phyloP scores from a whole-genome alignment of 495 filamentous ascomycete species.

The Astrocystis sublimbata region DNA sequence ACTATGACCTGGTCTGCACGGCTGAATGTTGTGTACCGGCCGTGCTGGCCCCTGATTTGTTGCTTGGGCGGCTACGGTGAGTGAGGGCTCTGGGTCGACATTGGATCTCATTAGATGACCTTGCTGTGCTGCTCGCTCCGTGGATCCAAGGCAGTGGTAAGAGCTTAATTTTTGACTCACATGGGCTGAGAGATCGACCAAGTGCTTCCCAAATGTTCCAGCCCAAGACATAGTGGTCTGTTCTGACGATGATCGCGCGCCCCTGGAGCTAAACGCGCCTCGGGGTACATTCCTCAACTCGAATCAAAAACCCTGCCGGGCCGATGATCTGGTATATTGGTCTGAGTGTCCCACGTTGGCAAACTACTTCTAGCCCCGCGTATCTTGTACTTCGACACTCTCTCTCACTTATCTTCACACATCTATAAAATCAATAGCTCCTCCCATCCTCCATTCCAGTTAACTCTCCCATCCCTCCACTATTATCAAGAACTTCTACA shows the following conservation, averaged over 20 bases:
- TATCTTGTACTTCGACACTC: constrained; percentile 21
- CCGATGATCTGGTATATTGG: constrained; percentile 33
- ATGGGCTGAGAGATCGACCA: constrained; percentile 15
- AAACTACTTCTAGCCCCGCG: constrained; percentile 21
- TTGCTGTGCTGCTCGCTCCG: constrained; percentile 3
- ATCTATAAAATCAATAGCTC: constrained; percentile 26
- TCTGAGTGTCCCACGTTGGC: constrained; percentile 28
- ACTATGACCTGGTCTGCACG: background rate
- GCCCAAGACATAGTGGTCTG: constrained; percentile 8
- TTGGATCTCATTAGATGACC: background rate
- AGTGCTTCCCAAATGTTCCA: constrained; percentile 14
- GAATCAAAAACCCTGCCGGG: constrained; percentile 34
- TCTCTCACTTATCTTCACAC: constrained; percentile 24
- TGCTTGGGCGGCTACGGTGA: background rate
- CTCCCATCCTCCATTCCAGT: constrained; percentile 23
- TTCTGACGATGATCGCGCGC: constrained; percentile 20
- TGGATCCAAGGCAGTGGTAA: constrained; percentile 10
- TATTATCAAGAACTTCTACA: background rate
- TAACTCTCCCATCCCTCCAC: constrained; percentile 14
- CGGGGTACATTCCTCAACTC: constrained; percentile 32
- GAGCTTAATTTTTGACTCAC: constrained; percentile 20
- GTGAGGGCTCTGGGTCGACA: background rate
- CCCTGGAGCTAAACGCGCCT: constrained; percentile 28
- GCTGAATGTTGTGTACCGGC: constrained; percentile 12
- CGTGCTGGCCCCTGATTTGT: constrained; percentile 5